These are phyloP conservation scores for Cicer yamashitae DNA, from an alignment of 306 rosid genomes.

Conservation along the genomic window DNA sequence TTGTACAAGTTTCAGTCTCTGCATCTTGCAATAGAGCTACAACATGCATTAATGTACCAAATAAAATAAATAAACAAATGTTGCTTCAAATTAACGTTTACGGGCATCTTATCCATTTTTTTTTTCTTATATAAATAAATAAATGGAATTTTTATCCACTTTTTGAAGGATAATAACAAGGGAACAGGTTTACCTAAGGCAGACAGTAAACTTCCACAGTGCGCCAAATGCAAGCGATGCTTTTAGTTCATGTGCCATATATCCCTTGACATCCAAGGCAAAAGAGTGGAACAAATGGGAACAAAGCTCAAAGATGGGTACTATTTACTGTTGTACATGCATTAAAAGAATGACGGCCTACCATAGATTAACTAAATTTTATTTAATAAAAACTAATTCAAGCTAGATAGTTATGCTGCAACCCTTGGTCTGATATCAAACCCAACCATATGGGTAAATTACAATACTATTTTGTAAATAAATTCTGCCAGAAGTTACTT, in stretches of 20 bases:
- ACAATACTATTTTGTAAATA: neutral
- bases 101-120: too few relatives aligned
- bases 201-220: neutral
- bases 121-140: neutral
- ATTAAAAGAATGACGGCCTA: neutral
- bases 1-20: too few relatives aligned
- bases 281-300: neutral
- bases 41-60: neutral
- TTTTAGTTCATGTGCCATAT: neutral
- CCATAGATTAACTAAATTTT: neutral
- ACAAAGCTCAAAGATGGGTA: neutral
- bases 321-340: neutral
- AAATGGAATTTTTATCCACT: neutral
- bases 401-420: neutral
- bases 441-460: neutral
- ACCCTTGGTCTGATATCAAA: neutral
- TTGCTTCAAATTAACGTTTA: too few relatives aligned
- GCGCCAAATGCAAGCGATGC: neutral
- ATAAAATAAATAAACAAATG: too few relatives aligned
- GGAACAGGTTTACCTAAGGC: neutral
- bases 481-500: neutral
- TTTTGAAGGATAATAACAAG: neutral
- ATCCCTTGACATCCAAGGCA: neutral
- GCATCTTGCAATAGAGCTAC: neutral
- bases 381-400: conserved; percentile 21